phyloP scores from a whole-genome alignment of 345 rosid genomes.

The Gossypium mustelinum region DNA sequence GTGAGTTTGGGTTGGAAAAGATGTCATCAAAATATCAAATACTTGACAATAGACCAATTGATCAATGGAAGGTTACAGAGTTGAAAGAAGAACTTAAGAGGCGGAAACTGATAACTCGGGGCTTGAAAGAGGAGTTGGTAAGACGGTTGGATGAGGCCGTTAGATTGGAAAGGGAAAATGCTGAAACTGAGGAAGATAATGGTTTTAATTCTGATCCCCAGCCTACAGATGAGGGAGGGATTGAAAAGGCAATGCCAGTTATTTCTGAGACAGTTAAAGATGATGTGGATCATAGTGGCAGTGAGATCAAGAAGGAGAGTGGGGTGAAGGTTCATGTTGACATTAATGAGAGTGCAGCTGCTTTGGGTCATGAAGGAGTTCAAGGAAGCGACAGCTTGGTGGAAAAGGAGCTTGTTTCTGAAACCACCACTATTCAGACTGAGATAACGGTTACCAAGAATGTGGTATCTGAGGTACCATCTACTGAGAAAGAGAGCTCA shows the following conservation, averaged over 20 bases:
- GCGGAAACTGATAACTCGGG: slow-evolving; percentile 58
- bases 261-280: slow-evolving; percentile 22
- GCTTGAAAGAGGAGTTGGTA: slow-evolving; percentile 87
- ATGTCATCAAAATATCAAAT: slow-evolving; percentile 74
- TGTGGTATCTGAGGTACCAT: slow-evolving; percentile 31
- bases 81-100: slow-evolving; percentile 90
- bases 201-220: slow-evolving; percentile 21
- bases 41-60: slow-evolving; percentile 70
- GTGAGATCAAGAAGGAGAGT: slow-evolving; percentile 30
- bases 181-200: slow-evolving; percentile 29
- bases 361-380: slow-evolving; percentile 24
- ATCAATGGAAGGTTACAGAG: slow-evolving; percentile 91
- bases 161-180: slow-evolving; percentile 51
- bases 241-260: slow-evolving; percentile 26
- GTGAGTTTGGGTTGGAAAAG: slow-evolving; percentile 27
- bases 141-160: slow-evolving; percentile 75
- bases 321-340: slow-evolving; percentile 37
- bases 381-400: slow-evolving; percentile 8
- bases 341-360: slow-evolving; percentile 34
- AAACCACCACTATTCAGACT: slow-evolving; percentile 22
- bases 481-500: slow-evolving; percentile 34
- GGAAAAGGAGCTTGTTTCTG: slow-evolving; percentile 25
- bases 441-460: slow-evolving; percentile 23
- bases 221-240: slow-evolving; percentile 17
- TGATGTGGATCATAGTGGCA: slow-evolving; percentile 3